Base-by-base conservation (phyloP, 345 rosid species). In the Salix koriyanagi region DNA sequence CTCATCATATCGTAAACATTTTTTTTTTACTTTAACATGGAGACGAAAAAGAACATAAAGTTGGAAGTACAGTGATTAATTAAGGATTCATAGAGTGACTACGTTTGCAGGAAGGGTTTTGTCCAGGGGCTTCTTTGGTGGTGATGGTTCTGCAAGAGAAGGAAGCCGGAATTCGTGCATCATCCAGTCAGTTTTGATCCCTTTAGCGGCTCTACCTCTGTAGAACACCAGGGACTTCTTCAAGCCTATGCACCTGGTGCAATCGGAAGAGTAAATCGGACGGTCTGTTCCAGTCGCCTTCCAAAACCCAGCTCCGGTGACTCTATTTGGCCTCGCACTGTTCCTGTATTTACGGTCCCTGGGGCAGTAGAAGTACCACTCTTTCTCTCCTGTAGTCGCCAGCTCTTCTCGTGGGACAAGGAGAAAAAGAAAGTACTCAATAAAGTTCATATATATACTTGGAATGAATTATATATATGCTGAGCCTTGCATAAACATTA, bases 91-190 rank as follows among this genome's bases (percentile, higher is more conserved):
- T 12, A 67, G 60, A 42, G 75, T 46, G 26, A 26, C 71, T 88
- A 95, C 99, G 74, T 82, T 88, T 19, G 91, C 81, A 72, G 96
- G 93, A 42, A 91, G 76, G 83, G 78, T 86, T 84, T 84, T 93
- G 76, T 89, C 90, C 5, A 86, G 80, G 78, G 85, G 52, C 83
- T 87, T 89, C 82, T 85, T 91, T 0, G 88, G 82, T 3, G 86
- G 88, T 10, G 84, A 76, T 15, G 92, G 85, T 62, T 87, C 92
- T 1, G 83, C 56, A 11, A 88, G 72, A 46, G 99, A 87, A 77
- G 99, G 99, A 44, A 95, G 87, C 16, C 97, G 93, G 71, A 93
- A 95, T 70, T 95, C 99, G n/a, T 95, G 99, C 99, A 95, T 95
- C 99, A 95, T 95, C 99, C 98, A 95, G 74, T 95, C 99, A 4